Evolutionary conservation across 495 filamentous ascomycete genomes (phyloP), one percentile per base, ranked within the genome.

Genomic region (Talaromyces proteolyticus): DNA sequence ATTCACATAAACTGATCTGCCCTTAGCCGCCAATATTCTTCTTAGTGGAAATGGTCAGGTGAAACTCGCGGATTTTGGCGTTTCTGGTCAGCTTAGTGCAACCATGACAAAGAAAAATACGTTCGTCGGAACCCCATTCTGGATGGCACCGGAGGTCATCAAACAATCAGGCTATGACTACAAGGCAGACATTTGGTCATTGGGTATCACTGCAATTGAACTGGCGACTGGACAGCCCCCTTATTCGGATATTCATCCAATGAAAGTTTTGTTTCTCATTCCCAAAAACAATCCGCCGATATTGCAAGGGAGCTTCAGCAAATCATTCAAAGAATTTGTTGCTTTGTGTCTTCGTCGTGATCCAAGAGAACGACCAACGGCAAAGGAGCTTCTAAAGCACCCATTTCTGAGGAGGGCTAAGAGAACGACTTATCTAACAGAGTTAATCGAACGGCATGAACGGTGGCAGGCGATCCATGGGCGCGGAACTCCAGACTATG

Each of bases 91-190:
- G 60, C 75, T 98, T n/a, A 91, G 92, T 19, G 89, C 90, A 2
- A 96, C 93, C n/a, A 97, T 96, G 88, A 96, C 94, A 20, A 95
- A 96, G 70, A 96, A 96, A 67, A 98, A 97, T 60, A 98, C 93
- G 0, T 98, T 98, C 62, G 93, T 98, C 19, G 93, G 93, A 12
- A 97, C 93, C 2, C 93, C 93, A 0, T 98, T 96, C 68, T 98
- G 93, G 93, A 98, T 98, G 93, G 93, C 93, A 4, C 93, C 93
- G 7, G 93, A 98, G 65, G 93, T 98, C 24, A 98, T 98, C 66
- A 95, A 95, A 72, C 91, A 95, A 63, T 93, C 89, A 45, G 93
- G 93, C 37, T 98, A 98, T 67, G 92, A 96, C 59, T 91, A 95
- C 69, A 98, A 97, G 70, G 94, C 93, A 5, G 93, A 98, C 62